These are phyloP conservation scores for Fraxinus americana DNA, from an alignment of 257 asterid species.

Conservation along the genomic window DNA sequence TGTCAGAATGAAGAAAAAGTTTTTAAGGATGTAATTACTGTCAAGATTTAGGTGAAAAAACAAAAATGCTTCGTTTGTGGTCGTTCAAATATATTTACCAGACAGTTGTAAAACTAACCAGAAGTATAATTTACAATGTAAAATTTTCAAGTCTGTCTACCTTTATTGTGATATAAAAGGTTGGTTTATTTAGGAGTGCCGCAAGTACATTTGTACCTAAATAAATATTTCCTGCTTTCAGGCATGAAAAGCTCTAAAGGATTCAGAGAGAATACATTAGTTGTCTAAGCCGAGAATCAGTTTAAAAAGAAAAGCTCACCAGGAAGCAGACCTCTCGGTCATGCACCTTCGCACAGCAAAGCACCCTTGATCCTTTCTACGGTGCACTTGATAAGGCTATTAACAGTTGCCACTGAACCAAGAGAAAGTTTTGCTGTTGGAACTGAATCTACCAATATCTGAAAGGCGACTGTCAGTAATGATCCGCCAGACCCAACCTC, in stretches of 20 bases:
- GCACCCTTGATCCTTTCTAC: conserved; percentile 57
- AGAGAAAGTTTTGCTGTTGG: conserved; percentile 60
- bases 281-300: not conserved
- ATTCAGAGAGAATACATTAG: not conserved
- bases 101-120: not conserved
- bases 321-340: conserved; percentile 8
- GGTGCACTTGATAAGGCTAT: conserved; percentile 56
- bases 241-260: not conserved
- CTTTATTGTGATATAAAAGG: not conserved
- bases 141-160: not conserved
- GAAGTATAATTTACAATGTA: not conserved
- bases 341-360: conserved; percentile 31
- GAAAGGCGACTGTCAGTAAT: conserved; percentile 54
- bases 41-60: not conserved
- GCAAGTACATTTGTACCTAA: not conserved
- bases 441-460: conserved; percentile 58
- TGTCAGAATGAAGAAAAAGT: not conserved
- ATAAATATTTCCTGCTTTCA: not conserved
- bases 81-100: not conserved
- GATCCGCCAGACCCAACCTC: conserved; percentile 46
- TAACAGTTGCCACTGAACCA: conserved; percentile 60
- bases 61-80: not conserved
- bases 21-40: not conserved
- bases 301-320: not conserved
- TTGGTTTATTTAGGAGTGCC: not conserved